Percentiles rank a stretch among this genome's conserved stretches.
Evolutionary conservation across 805 yeast genomes (phyloP).

Genomic region (Lipomyces yamanashiensis): DNA sequence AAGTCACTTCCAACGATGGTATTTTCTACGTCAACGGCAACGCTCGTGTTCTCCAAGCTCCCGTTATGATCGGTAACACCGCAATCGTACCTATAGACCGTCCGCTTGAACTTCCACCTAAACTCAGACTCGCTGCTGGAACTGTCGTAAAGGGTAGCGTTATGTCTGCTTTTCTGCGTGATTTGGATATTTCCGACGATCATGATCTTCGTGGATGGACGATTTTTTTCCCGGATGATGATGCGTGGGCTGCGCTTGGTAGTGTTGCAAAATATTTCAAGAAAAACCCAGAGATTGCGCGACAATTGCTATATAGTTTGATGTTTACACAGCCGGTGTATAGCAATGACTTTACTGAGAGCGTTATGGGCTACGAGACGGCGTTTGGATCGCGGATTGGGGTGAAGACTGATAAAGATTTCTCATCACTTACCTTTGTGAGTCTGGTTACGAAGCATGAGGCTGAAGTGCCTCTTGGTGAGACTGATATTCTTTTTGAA

Average conservation of each 20-base stretch:
- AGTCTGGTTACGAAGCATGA: constrained; percentile 6
- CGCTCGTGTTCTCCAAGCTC: constrained; percentile 18
- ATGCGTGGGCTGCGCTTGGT: constrained; percentile 32
- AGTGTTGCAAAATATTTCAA: constrained; percentile 19
- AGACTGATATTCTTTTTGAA: constrained; percentile 20
- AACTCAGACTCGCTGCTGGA: constrained; percentile 21
- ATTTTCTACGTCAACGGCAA: constrained; percentile 12
- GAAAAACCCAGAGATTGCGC: constrained; percentile 15
- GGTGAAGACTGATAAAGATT: background rate
- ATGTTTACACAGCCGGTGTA: constrained; percentile 29
- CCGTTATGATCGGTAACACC: constrained; percentile 30
- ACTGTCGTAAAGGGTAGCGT: constrained; percentile 10
- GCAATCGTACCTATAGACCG: constrained; percentile 27
- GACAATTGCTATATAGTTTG: constrained; percentile 18
- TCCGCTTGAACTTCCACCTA: constrained; percentile 30
- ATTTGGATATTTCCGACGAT: constrained; percentile 23
- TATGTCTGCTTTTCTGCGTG: constrained; percentile 1
- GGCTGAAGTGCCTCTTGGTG: background rate
- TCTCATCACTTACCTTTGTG: background rate
- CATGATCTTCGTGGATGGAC: constrained; percentile 23
- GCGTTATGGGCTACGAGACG: constrained; percentile 4
- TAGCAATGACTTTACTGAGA: constrained; percentile 2
- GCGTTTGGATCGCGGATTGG: constrained; percentile 23
- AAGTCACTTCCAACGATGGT: background rate
- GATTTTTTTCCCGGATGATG: constrained; percentile 26